A percentile compares a stretch with the other conserved stretches of the same genome.
Evolutionary conservation across 306 rosid species (phyloP).

Genomic region (Trichosanthes cucumerina): DNA sequence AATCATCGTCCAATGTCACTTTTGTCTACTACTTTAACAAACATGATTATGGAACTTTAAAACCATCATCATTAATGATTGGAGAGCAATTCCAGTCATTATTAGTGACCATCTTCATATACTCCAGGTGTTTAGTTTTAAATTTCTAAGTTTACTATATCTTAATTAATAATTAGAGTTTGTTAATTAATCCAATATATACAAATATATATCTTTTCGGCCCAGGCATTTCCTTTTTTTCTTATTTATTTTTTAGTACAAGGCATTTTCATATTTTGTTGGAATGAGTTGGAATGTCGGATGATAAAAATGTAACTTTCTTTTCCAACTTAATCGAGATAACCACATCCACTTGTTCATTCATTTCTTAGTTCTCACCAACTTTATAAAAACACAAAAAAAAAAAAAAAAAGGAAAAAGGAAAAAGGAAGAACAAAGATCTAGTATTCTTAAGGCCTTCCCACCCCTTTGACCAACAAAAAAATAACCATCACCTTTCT

Average conservation of each 20-base stretch:
- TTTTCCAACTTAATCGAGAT: not conserved
- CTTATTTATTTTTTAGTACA: not conserved
- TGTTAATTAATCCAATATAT: not conserved
- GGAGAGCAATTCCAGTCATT: not conserved
- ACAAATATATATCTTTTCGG: not conserved
- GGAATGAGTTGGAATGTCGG: not conserved
- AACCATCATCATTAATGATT: not conserved
- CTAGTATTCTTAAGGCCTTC: not conserved
- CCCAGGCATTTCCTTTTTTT: not conserved
- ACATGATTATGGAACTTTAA: not conserved
- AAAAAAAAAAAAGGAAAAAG: too few species aligned
- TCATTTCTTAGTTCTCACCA: not conserved
- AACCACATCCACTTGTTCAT: not conserved
- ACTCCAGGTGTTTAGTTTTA: not conserved
- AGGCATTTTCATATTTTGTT: too few species aligned
- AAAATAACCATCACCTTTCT: not conserved
- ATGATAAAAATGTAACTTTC: not conserved
- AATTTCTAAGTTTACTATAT: not conserved
- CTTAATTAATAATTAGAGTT: not conserved
- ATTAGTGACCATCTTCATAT: not conserved
- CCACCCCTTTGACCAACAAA: not conserved
- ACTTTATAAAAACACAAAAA: not conserved
- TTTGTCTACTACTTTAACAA: not conserved
- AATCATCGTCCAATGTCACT: not conserved
- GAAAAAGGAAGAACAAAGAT: too few species aligned